Base-by-base conservation (phyloP, 345 rosid species). In the Theobroma cacao region DNA sequence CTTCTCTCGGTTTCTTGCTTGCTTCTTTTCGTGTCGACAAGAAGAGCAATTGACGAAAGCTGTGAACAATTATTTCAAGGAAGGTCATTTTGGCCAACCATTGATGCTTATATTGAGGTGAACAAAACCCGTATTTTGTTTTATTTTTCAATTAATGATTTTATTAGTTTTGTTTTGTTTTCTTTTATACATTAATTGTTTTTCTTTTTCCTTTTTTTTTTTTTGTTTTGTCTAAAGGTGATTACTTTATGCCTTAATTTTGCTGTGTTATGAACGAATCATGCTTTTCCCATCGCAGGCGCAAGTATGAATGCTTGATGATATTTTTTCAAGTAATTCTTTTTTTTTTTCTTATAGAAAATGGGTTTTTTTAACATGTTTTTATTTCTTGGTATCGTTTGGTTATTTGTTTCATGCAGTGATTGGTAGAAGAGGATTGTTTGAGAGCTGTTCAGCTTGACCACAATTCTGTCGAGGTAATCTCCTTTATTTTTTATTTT, bases 21-120 rank as follows among this genome's bases (percentile, higher is more conserved):
- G n/a, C n/a, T n/a, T n/a, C n/a, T n/a, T n/a, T n/a, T n/a, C n/a
- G n/a, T n/a, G n/a, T n/a, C n/a, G n/a, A 33, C 98, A 91, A 81
- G 98, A 97, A 11, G 98, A 95, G 83, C 80, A 70, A 45, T 81
- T 93, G 71, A 90, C 78, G 79, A 85, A 73, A 69, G 84, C 91
- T 70, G 98, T 94, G 24, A 95, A 95, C 74, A 56, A 24, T 50
- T 93, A 80, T 84, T 95, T 85, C 77, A 80, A 70, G 60, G 90
- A 86, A 73, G 83, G 79, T 34, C 95, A 95, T 24, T 91, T 88
- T 45, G 91, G 20, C 98, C 98, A 4, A 98, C 99, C 59, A 91
- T 95, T 33, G 99, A 95, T 68, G 98, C 98, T 24, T 94, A 92
- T 30, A 94, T 96, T 2, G 96, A 88, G 94, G 98, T 94, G 33